phyloP scores from a whole-genome alignment of 139 green algal species.

The Micromonas commoda region DNA sequence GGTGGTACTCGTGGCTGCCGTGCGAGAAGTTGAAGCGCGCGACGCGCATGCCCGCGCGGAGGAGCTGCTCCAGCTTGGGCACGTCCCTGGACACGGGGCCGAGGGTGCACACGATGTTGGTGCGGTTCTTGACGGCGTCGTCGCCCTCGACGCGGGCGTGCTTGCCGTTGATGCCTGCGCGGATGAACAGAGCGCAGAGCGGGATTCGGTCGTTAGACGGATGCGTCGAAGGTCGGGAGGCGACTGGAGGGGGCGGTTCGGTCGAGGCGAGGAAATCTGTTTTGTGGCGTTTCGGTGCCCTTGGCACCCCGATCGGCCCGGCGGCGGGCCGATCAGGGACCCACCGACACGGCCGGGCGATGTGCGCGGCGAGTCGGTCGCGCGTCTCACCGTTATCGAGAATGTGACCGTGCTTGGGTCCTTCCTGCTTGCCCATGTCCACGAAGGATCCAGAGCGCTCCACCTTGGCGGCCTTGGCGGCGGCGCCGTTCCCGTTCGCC shows the following conservation, averaged over 20 bases:
- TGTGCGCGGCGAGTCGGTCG: no score
- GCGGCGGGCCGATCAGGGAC: no score
- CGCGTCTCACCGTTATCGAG: not conserved
- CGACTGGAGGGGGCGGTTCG: no score
- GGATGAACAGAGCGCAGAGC: not conserved
- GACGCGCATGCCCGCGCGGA: constrained; percentile 55
- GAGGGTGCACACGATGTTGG: constrained; percentile 60
- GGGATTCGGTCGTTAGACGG: not conserved
- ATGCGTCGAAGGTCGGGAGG: no score
- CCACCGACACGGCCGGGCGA: no score
- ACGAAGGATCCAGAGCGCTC: not conserved
- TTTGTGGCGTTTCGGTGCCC: no score
- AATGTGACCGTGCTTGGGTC: not conserved
- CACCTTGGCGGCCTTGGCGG: not conserved
- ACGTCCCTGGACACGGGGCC: constrained; percentile 40
- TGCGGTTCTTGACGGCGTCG: constrained; percentile 20
- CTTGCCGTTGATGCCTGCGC: not conserved
- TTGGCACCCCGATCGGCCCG: no score
- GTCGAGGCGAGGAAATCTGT: no score
- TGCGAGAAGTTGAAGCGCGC: constrained; percentile 66
- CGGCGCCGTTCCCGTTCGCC: no score
- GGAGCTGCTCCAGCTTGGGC: constrained; percentile 43
- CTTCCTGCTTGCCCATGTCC: not conserved
- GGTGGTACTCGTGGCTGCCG: constrained; percentile 45
- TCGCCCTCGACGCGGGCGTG: not conserved